Conservation (phyloP, 345 rosid species). For the Salix udensis region DNA sequence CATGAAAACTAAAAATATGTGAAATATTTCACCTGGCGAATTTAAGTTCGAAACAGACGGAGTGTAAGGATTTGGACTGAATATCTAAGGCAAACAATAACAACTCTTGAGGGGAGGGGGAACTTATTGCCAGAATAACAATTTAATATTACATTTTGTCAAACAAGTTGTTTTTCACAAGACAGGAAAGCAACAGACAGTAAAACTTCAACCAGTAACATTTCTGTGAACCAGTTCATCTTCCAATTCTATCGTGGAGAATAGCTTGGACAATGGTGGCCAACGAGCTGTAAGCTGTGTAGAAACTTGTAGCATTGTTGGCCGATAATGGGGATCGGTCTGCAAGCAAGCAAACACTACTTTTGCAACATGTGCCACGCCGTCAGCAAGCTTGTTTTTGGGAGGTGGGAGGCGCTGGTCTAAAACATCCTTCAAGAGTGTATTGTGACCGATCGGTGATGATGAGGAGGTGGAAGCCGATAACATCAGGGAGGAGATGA, state of each 20-base stretch:
- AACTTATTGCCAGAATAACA: too few species aligned
- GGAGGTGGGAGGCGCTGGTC: too few species aligned
- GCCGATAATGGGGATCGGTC: background rate
- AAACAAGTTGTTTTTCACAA: too few species aligned
- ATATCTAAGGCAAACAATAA: background rate
- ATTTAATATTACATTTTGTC: too few species aligned
- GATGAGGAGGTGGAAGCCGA: too few species aligned
- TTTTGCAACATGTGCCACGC: background rate
- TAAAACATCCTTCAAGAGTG: too few species aligned
- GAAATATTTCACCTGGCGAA: too few species aligned
- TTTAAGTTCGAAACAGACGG: background rate
- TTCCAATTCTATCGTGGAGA: background rate
- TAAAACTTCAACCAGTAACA: background rate
- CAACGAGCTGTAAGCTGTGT: background rate
- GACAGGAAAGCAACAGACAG: too few species aligned
- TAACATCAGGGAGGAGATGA: too few species aligned
- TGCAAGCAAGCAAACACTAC: conserved; percentile 6
- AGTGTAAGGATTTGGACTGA: background rate
- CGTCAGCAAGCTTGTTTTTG: background rate
- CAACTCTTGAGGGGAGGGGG: background rate
- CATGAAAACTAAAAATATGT: too few species aligned
- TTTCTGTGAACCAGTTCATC: background rate
- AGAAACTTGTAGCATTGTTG: conserved; percentile 5
- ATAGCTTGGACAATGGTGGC: conserved; percentile 1
- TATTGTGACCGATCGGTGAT: too few species aligned